These are phyloP conservation scores for Pseudoneurospora amorphoporcata DNA, from an alignment of 495 filamentous ascomycete genomes.

Conservation along the genomic window DNA sequence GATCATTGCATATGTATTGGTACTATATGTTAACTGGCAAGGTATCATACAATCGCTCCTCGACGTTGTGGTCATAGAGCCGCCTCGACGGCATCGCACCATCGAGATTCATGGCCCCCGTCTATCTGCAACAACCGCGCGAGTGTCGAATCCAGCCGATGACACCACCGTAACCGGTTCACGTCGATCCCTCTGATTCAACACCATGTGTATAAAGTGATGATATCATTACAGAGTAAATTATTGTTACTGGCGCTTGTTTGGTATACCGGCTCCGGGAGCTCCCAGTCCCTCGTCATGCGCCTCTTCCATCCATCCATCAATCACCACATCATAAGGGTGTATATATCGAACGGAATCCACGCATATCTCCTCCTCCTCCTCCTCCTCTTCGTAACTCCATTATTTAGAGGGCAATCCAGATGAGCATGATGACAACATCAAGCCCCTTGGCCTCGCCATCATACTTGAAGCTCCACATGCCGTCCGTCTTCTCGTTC, in stretches of 20 bases:
- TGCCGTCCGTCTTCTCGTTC: slow-evolving; percentile 94
- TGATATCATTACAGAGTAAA: background rate
- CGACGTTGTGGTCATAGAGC: background rate
- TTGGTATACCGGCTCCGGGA: background rate
- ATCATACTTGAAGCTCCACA: slow-evolving; percentile 96
- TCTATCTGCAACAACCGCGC: background rate
- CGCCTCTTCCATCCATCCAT: background rate
- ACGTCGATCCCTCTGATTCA: background rate
- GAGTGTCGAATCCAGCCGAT: background rate
- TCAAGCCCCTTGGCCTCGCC: slow-evolving; percentile 79
- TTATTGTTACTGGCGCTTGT: background rate
- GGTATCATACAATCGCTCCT: background rate
- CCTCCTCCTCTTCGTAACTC: background rate
- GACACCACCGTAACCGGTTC: background rate
- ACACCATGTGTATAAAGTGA: background rate
- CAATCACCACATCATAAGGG: background rate
- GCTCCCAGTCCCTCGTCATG: background rate
- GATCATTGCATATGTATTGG: background rate
- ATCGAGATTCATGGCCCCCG: background rate
- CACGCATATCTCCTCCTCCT: background rate
- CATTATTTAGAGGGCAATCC: slow-evolving; percentile 52
- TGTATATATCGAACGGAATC: background rate
- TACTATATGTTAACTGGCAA: background rate
- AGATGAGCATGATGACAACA: slow-evolving; percentile 83
- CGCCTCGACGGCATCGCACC: background rate